Percentiles rank a stretch among this genome's conserved stretches.
Conservation (phyloP, 257 asterid species). For the Nicotiana paniculata region DNA sequence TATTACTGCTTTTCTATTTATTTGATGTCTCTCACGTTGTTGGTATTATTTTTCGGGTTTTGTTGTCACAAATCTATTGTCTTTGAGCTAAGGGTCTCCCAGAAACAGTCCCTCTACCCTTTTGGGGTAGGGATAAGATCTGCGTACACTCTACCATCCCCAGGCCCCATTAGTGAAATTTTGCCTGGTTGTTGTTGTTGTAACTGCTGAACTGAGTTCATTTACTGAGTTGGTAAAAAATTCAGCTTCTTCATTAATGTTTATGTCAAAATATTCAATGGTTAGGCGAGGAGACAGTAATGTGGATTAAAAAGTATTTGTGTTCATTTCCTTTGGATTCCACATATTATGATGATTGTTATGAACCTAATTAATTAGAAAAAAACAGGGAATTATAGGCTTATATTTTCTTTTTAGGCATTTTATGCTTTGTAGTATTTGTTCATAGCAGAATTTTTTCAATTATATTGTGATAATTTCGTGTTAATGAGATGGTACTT, state of each 20-base stretch:
- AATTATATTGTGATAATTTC: neutral
- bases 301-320: conserved; percentile 13
- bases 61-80: too few relatives aligned
- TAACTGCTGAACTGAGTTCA: conserved; percentile 45
- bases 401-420: neutral
- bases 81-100: too few relatives aligned
- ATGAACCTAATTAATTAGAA: conserved; percentile 11
- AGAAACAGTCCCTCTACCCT: too few relatives aligned
- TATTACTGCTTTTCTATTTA: too few relatives aligned
- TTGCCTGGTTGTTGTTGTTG: too few relatives aligned
- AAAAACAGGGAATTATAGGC: neutral
- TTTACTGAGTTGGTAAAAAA: conserved; percentile 27
- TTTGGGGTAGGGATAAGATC: too few relatives aligned
- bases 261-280: conserved; percentile 13
- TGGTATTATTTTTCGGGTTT: too few relatives aligned
- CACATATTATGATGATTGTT: conserved; percentile 59
- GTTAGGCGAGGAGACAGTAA: conserved; percentile 49
- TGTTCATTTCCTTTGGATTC: conserved; percentile 62
- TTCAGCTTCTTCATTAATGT: conserved; percentile 10
- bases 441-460: neutral
- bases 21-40: too few relatives aligned
- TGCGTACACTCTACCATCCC: too few relatives aligned
- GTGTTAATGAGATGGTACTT: neutral
- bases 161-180: too few relatives aligned
- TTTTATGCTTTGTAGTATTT: neutral